Evolutionary conservation across 2,329 filamentous ascomycete genomes (phyloP), one percentile per base, ranked within the genome.

Genomic region (Alternaria hordeiaustralica): DNA sequence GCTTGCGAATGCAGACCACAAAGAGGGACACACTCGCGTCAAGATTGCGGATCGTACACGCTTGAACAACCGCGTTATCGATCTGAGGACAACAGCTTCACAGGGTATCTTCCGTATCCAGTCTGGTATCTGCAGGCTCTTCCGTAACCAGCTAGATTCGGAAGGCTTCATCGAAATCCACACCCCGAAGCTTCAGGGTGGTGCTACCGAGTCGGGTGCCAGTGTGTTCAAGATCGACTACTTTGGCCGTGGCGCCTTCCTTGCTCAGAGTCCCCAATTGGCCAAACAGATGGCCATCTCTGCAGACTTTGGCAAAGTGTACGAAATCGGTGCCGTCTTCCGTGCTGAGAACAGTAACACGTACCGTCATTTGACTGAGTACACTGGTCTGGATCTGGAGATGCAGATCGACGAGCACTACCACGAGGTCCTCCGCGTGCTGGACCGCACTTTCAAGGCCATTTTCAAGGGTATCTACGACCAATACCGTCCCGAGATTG

Each of bases 321-420:
- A 95, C 74, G 94, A 97, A 78, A 90, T 96, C 68, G 93, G 93
- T 15, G 90, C 92, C 3, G 94, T 97, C 7, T 97, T 97, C 85
- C 89, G 94, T 70, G 94, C 94, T 1, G 94, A 97, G 78, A 96
- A 97, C 83, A 96, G 92, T 76, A 97, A 97, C 80, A 97, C 94
- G 0, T 94, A 97, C 75, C 90, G 94, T 41, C 94, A 97, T 78
- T 85, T 97, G 84, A 97, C 94, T 0, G 94, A 97, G 79, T 97
- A 96, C 78, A 97, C 94, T 5, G 94, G 94, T 59, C 85, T 97
- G 28, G 94, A 97, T 85, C 80, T 97, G 18, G 94, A 97, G 77
- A 97, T 97, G 95, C 87, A 90, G 4, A 93, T 97, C 67, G 90
- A 94, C 54, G 89, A 92, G 71, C 90, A 96, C 79, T 97, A 97